Evolutionary conservation across 129 eudicot species (phyloP).

Genomic region (Tagetes erecta): DNA sequence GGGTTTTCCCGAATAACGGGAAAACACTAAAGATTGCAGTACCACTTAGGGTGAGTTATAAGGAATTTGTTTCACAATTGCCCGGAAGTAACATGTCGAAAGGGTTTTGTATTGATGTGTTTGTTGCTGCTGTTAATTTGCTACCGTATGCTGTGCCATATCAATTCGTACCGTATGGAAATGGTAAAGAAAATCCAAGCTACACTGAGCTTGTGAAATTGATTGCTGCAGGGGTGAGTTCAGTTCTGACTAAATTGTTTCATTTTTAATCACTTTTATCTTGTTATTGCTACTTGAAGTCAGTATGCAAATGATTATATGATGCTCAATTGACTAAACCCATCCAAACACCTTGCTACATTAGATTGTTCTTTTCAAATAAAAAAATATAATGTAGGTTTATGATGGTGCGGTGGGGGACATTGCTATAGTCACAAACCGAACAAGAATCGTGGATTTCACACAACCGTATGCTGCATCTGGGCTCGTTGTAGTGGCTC

Average conservation of each 20-base stretch:
- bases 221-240: slow-evolving; percentile 80
- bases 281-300: background rate
- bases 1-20: slow-evolving; percentile 92
- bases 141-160: slow-evolving; percentile 87
- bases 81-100: slow-evolving; percentile 63
- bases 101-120: slow-evolving; percentile 90
- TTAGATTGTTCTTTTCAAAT: background rate
- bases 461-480: slow-evolving; percentile 83
- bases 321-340: background rate
- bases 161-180: slow-evolving; percentile 71
- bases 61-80: slow-evolving; percentile 80
- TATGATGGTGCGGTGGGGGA: slow-evolving; percentile 93
- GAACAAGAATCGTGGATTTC: slow-evolving; percentile 81
- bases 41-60: slow-evolving; percentile 65
- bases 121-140: slow-evolving; percentile 72
- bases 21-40: slow-evolving; percentile 73
- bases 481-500: slow-evolving; percentile 87
- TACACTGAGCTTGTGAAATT: slow-evolving; percentile 52
- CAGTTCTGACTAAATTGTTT: background rate
- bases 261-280: background rate
- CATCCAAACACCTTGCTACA: background rate
- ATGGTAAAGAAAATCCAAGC: slow-evolving; percentile 69
- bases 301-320: background rate
- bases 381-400: slow-evolving; percentile 34
- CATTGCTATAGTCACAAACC: slow-evolving; percentile 71